Conservation (phyloP, 768 basidiomycete species). For the Rhizopogon salebrosus region DNA sequence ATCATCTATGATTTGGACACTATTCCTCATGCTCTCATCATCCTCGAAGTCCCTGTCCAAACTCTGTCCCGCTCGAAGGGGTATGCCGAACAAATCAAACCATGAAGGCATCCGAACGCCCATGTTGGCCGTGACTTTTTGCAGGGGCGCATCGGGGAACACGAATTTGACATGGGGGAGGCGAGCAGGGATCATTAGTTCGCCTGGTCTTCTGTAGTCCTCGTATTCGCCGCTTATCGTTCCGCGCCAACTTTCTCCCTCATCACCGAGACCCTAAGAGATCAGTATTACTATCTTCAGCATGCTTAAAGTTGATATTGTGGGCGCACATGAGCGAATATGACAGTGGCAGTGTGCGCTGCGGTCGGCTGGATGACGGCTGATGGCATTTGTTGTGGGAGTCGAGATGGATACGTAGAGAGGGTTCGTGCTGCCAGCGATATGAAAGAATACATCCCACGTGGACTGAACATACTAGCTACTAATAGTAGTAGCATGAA, state of each 20-base stretch:
- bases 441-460: neutral
- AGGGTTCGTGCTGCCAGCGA: neutral
- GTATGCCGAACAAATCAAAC: conserved; percentile 3
- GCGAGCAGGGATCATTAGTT: conserved; percentile 30
- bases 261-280: conserved; percentile 31
- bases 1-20: conserved; percentile 30
- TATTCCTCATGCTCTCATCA: conserved; percentile 37
- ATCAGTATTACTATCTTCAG: conserved; percentile 26
- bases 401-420: neutral
- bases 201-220: neutral
- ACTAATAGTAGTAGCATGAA: neutral
- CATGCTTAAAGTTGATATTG: conserved; percentile 6
- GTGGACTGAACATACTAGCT: neutral
- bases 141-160: conserved; percentile 44
- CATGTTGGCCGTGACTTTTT: conserved; percentile 11
- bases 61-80: neutral
- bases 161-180: conserved; percentile 36
- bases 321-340: conserved; percentile 5
- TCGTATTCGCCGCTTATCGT: neutral
- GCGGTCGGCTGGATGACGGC: conserved; percentile 1
- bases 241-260: conserved; percentile 34
- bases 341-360: conserved; percentile 5
- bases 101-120: conserved; percentile 3
- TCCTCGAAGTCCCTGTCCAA: conserved; percentile 27
- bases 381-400: neutral